Base-by-base conservation (phyloP, 345 rosid species). In the Gossypium longicalyx region DNA sequence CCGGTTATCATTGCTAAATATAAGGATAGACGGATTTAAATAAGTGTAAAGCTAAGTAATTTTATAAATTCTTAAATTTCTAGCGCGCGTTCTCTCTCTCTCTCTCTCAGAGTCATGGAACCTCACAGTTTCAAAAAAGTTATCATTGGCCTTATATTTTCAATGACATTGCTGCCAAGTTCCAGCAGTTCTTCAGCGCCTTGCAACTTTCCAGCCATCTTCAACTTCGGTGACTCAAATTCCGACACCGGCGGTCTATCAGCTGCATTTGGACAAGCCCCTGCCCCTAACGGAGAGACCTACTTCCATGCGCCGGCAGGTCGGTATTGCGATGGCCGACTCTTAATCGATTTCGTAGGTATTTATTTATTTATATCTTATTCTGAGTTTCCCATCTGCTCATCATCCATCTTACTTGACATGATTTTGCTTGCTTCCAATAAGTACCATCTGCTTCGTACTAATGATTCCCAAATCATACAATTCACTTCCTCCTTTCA, bases 221-320 rank as follows among this genome's bases (percentile, higher is more conserved):
- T 83, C 64, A 83, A 83, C 82, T 83, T 83, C 76, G 84, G 86
- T 19, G 86, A 83, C 77, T 84, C 85, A 27, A 80, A 81, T 41
- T 84, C 81, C 78, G 85, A 82, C 75, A 81, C 85, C 54, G 97
- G 98, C 13, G 94, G 98, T 68, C 82, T 92, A 77, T 94, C 98
- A 0, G 93, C 98, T 0, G 92, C 82, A 10, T 92, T 88, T 47
- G 97, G 97, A 15, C 97, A 90, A 69, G 93, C 92, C 16, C 86
- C 80, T 44, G 80, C 88, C 8, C 98, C 97, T 64, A 81, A 85
- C 1, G 66, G 66, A 61, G 66, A 61, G 66, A 29, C 44, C n/a
- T 61, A 29, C 29, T 61, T 61, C 66, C 66, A 61, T 61, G 41
- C 45, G 0, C 66, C 66, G 44, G 66, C 66, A 1, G 73, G 73